Conservation (phyloP, 768 basidiomycete species). For the Neoboletus subvelutipes region DNA sequence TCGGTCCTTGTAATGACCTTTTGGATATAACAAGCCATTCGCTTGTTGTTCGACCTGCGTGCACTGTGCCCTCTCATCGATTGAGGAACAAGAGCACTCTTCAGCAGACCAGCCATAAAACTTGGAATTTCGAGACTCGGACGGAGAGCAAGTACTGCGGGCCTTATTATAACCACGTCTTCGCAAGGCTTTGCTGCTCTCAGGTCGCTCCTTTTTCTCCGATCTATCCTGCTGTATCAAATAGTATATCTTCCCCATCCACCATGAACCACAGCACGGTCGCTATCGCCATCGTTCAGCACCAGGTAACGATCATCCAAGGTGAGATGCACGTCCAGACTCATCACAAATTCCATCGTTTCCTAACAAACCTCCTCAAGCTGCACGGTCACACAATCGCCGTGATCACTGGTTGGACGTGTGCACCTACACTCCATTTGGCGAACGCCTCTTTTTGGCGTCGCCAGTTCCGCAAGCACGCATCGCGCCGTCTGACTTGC, state of each 20-base stretch:
- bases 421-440: constrained; percentile 61
- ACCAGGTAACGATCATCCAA: constrained; percentile 68
- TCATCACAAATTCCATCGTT: neutral
- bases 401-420: constrained; percentile 66
- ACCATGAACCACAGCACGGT: constrained; percentile 55
- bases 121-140: neutral
- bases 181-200: neutral
- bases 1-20: constrained; percentile 8
- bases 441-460: constrained; percentile 63
- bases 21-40: constrained; percentile 8
- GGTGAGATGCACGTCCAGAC: constrained; percentile 36
- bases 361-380: constrained; percentile 34
- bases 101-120: constrained; percentile 22
- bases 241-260: neutral
- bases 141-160: neutral
- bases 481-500: constrained; percentile 57
- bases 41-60: constrained; percentile 12
- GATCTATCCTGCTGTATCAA: constrained; percentile 19
- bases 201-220: constrained; percentile 2
- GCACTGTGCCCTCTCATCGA: neutral
- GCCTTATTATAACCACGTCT: neutral
- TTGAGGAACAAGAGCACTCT: constrained; percentile 19
- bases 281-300: constrained; percentile 68
- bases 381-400: constrained; percentile 52
- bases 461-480: constrained; percentile 60